Evolutionary conservation across 352 stramenopile species (phyloP).

Genomic region (Discostella stelligera): DNA sequence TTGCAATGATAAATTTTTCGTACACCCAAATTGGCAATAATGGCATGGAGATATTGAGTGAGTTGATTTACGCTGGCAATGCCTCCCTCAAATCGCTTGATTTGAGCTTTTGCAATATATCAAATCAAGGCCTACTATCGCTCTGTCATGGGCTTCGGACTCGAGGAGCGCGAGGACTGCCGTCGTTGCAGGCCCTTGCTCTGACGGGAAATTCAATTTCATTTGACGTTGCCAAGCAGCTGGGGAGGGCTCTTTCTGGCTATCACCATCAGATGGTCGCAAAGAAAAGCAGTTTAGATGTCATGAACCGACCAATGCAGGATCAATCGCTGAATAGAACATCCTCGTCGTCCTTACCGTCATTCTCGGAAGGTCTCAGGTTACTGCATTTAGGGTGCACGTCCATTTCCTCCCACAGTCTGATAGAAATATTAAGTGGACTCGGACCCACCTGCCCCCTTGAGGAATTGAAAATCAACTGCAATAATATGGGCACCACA

Average conservation of each 20-base stretch:
- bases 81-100: conserved; percentile 68
- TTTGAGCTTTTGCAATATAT: conserved; percentile 75
- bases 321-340: background rate
- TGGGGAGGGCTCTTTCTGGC: conserved; percentile 64
- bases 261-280: background rate
- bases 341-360: background rate
- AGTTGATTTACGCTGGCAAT: conserved; percentile 60
- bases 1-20: conserved; percentile 75
- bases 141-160: conserved; percentile 57
- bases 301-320: conserved; percentile 10
- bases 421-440: conserved; percentile 59
- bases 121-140: conserved; percentile 53
- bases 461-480: conserved; percentile 71
- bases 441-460: conserved; percentile 64
- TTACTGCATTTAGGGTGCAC: conserved; percentile 68
- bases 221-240: conserved; percentile 46
- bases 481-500: conserved; percentile 69
- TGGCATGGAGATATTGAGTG: conserved; percentile 64
- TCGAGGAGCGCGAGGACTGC: conserved; percentile 46
- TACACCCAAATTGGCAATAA: conserved; percentile 76
- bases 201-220: conserved; percentile 73
- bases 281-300: conserved; percentile 16
- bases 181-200: conserved; percentile 60
- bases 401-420: conserved; percentile 47
- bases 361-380: conserved; percentile 51